Evolutionary conservation across 371 early-diverging fungal species (phyloP), one percentile per base, ranked within the genome.

Genomic region (Parasitella parasitica): DNA sequence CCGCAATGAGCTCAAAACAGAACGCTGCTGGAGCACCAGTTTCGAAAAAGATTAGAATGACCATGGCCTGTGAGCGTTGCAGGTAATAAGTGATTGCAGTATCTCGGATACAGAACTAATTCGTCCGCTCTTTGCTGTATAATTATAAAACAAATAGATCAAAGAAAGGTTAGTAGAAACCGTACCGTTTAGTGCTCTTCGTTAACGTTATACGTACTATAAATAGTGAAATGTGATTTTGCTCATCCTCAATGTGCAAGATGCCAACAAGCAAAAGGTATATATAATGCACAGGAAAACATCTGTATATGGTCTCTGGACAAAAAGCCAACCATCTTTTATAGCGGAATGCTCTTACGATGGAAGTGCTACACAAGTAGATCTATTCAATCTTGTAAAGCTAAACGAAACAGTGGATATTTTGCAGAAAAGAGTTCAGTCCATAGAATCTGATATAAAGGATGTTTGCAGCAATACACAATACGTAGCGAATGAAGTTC

Each of bases 161-260:
- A 30, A 78, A 78, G 64, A 78, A 78, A 71, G 78, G 78, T n/a
- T n/a, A n/a, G n/a, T n/a, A n/a, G n/a, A n/a, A n/a, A n/a, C n/a
- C n/a, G n/a, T n/a, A n/a, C n/a, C n/a, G n/a, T n/a, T n/a, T n/a
- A n/a, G n/a, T n/a, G n/a, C n/a, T n/a, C n/a, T n/a, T n/a, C n/a
- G n/a, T n/a, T n/a, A n/a, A n/a, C n/a, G n/a, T n/a, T n/a, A n/a
- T n/a, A n/a, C n/a, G n/a, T n/a, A n/a, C n/a, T n/a, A n/a, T n/a
- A n/a, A n/a, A 32, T 53, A 81, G 82, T 81, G n/a, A 81, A 81
- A 52, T 81, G 82, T 60, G 82, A 78, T 50, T 81, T 81, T 66
- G 62, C 68, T 41, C 82, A 81, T 69, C 82, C 82, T 20, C 60
- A 63, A 27, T 81, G 82, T 38, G 54, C 63, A 22, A 60, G 82